Base-by-base conservation (phyloP, 176 grass and related monocot genomes). In the Musa acuminata region DNA sequence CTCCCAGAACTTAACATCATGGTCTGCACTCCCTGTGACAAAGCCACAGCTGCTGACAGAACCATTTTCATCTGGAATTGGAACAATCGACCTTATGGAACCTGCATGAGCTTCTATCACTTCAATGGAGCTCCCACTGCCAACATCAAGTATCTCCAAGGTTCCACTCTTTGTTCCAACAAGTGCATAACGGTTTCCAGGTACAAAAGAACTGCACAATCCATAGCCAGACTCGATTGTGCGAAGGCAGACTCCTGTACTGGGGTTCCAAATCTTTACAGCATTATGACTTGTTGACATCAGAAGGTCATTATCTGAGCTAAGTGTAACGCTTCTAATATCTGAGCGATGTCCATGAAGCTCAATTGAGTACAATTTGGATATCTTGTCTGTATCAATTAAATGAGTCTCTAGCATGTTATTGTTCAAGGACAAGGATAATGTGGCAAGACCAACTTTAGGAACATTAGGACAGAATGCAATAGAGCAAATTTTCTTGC, bases 191-290 rank as follows among this genome's bases (percentile, higher is more conserved):
- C 85, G 76, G 75, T 92, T 96, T 62, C 93, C 93, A 17, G 91
- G 91, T 20, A 96, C 89, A 50, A 96, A 96, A 67, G 83, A 67
- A 88, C 89, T 84, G 57, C 87, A 96, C 49, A 96, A 59, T 19
- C 93, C 93, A 90, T 96, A 96, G 53, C 85, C 93, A 82, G 89
- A 92, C 63, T 96, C 93, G 78, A 96, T 86, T 7, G 93, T 96
- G 57, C 93, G 85, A 79, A 96, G 89, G 75, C 93, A 96, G 50
- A 76, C 83, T 26, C 93, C 93, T 23, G 87, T 84, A 78, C 81
- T 96, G 50, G 93, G 93, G 78, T 96, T 96, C 93, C 93, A 96
- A 52, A 96, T 96, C 77, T 96, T 96, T 54, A 92, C 87, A 55
- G 87, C 78, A 76, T 90, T 92, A 59, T 96, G 93, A 77, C 93